These are phyloP conservation scores for Starmerella stigmatis DNA, from an alignment of 805 yeast species.

Conservation along the genomic window DNA sequence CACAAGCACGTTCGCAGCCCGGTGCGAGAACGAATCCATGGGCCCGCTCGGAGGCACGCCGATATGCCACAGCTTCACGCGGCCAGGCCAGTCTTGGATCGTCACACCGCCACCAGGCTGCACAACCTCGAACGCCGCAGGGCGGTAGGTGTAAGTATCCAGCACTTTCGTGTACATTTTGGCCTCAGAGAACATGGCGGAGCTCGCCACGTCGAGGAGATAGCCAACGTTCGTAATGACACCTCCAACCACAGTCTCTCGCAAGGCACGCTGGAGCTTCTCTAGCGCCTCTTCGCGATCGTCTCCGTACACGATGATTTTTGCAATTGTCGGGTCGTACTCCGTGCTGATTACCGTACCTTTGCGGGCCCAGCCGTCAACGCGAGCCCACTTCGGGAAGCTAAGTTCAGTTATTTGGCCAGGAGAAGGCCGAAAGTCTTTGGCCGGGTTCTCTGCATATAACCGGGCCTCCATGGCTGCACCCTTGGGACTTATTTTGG, in stretches of 20 bases:
- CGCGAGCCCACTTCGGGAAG: slow-evolving; percentile 86
- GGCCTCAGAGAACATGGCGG: slow-evolving; percentile 74
- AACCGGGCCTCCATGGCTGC: slow-evolving; percentile 95
- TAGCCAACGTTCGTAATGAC: slow-evolving; percentile 86
- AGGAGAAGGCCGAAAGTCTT: slow-evolving; percentile 91
- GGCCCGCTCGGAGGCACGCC: slow-evolving; percentile 99
- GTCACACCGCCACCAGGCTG: slow-evolving; percentile 93
- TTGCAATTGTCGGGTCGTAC: slow-evolving; percentile 92
- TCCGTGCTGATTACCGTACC: slow-evolving; percentile 86
- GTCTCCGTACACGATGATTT: slow-evolving; percentile 87
- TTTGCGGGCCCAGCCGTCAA: slow-evolving; percentile 86
- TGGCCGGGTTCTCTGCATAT: slow-evolving; percentile 94
- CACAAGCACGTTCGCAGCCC: slow-evolving; percentile 80
- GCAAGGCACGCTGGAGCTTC: slow-evolving; percentile 67
- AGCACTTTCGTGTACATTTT: slow-evolving; percentile 78
- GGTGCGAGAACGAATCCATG: slow-evolving; percentile 86
- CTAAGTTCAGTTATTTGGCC: slow-evolving; percentile 78
- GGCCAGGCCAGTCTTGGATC: slow-evolving; percentile 91
- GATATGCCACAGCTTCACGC: slow-evolving; percentile 72
- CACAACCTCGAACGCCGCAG: slow-evolving; percentile 74
- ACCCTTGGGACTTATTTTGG: slow-evolving; percentile 52
- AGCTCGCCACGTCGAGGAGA: slow-evolving; percentile 70
- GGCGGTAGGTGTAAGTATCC: slow-evolving; percentile 67
- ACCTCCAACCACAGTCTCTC: slow-evolving; percentile 81
- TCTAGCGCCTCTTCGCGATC: slow-evolving; percentile 76